Evolutionary conservation across 202 grass and related monocot species (phyloP), one percentile per base, ranked within the genome.

Genomic region (Musa balbisiana): DNA sequence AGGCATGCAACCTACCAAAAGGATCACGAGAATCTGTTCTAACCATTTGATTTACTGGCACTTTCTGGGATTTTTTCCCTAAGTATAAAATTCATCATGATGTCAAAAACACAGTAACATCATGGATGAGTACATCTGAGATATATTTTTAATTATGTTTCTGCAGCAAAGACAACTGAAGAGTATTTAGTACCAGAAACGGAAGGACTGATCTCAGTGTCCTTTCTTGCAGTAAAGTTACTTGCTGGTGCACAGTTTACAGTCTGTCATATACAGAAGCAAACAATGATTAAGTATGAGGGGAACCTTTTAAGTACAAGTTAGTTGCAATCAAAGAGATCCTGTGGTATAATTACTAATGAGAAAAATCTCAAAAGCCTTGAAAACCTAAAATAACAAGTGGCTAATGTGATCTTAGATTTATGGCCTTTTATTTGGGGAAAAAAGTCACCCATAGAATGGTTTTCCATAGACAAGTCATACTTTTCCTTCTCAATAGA

Each of bases 1-100:
- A 93, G 29, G 88, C 80, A 75, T 93, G 93, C 73, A 97, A 80
- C 76, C 90, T 97, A 64, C 90, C 93, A 86, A 85, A 91, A 67
- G 90, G 88, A 82, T 91, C 50, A 2, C 67, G 84, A 62, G 90
- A 89, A 86, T 97, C 93, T 79, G 86, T 97, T 86, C 90, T 93
- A 15, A 97, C 86, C 82, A 97, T 87, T 86, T 91, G 86, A 82
- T 86, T 87, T 64, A 83, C 78, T 81, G 90, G 90, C 52, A 63
- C 55, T 53, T 89, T 93, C 86, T 97, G 93, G 76, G 82, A 89
- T 82, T 90, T 92, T 27, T 62, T 80, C 29, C 86, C 90, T 97
- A 60, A 83, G 14, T 72, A 58, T 73, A 75, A 82, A 81, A 76
- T 33, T 76, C 58, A 78, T 11, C 64, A 62, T 10, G 11, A 13